Conservation (phyloP, 2,329 filamentous ascomycete genomes). For the Colletotrichum liaoningense region DNA sequence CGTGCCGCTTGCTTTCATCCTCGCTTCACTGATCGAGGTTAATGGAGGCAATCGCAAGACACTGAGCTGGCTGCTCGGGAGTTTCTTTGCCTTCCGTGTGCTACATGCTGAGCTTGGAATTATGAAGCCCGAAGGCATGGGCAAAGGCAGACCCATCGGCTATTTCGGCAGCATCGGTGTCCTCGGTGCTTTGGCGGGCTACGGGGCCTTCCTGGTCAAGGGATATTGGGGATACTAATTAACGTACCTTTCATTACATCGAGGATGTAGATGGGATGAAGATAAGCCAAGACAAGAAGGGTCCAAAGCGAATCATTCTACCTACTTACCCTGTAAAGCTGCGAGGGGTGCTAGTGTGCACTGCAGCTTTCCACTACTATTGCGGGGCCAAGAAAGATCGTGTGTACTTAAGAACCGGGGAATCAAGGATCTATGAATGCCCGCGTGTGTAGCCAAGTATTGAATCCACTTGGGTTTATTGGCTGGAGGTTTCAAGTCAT, state of each 20-base stretch:
- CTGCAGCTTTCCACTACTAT: too few species aligned
- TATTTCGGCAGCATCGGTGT: slow-evolving; percentile 19
- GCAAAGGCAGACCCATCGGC: not conserved
- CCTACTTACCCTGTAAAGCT: too few species aligned
- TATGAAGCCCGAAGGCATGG: not conserved
- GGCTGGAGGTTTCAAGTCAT: too few species aligned
- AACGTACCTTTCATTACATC: not conserved
- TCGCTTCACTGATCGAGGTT: slow-evolving; percentile 6
- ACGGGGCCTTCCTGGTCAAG: slow-evolving; percentile 18
- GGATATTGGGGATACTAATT: slow-evolving; percentile 19
- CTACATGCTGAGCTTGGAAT: slow-evolving; percentile 24
- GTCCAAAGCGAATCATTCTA: too few species aligned
- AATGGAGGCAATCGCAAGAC: slow-evolving; percentile 19
- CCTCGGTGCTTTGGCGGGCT: slow-evolving; percentile 3
- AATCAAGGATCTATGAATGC: too few species aligned
- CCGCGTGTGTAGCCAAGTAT: too few species aligned
- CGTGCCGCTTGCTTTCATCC: slow-evolving; percentile 8
- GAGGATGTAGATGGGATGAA: not conserved
- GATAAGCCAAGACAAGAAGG: too few species aligned
- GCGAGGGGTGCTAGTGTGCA: too few species aligned
- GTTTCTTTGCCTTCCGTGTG: slow-evolving; percentile 9
- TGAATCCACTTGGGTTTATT: too few species aligned
- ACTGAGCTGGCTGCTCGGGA: slow-evolving; percentile 16
- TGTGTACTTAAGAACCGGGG: too few species aligned
- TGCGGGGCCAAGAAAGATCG: too few species aligned